phyloP scores from a whole-genome alignment of 2,329 filamentous ascomycete genomes.

The Fusarium nurragi region DNA sequence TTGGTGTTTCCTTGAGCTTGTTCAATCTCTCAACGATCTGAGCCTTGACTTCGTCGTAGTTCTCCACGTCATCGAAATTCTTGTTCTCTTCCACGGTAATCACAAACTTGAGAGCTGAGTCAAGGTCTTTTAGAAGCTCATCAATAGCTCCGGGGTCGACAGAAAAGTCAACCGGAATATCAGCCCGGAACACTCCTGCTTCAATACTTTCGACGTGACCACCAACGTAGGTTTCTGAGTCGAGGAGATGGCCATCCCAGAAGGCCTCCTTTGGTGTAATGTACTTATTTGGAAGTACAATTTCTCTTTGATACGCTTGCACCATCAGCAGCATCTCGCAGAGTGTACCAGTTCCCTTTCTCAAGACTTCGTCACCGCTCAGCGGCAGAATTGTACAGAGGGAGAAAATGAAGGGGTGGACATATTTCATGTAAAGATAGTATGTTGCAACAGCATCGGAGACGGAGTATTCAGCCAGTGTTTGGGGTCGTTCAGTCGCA shows the following conservation, averaged over 20 bases:
- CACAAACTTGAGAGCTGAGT: slow-evolving; percentile 88
- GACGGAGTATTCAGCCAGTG: slow-evolving; percentile 95
- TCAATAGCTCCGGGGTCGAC: slow-evolving; percentile 91
- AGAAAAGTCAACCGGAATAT: slow-evolving; percentile 93
- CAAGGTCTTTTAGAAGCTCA: slow-evolving; percentile 85
- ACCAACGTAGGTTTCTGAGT: slow-evolving; percentile 97
- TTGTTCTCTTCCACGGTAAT: slow-evolving; percentile 87
- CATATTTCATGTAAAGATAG: slow-evolving; percentile 99
- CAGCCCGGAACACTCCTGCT: slow-evolving; percentile 93
- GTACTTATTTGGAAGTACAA: slow-evolving; percentile 96
- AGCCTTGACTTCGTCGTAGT: slow-evolving; percentile 84
- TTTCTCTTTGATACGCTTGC: slow-evolving; percentile 90
- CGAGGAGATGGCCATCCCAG: slow-evolving; percentile 94
- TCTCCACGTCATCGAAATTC: slow-evolving; percentile 78
- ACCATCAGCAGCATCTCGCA: slow-evolving; percentile 99
- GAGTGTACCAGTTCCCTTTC: slow-evolving; percentile 97
- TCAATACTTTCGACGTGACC: slow-evolving; percentile 99
- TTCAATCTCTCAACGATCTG: slow-evolving; percentile 79
- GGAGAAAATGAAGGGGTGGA: slow-evolving; percentile 99
- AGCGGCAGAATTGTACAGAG: slow-evolving; percentile 95
- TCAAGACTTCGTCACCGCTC: slow-evolving; percentile 88
- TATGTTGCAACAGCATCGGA: slow-evolving; percentile 99
- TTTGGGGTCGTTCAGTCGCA: slow-evolving; percentile 90
- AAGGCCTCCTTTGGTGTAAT: slow-evolving; percentile 90
- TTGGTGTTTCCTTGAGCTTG: slow-evolving; percentile 81